Percentiles rank a stretch among this genome's conserved stretches.
Conservation (phyloP, 2,329 filamentous ascomycete genomes). For the Penicillium sp. region DNA sequence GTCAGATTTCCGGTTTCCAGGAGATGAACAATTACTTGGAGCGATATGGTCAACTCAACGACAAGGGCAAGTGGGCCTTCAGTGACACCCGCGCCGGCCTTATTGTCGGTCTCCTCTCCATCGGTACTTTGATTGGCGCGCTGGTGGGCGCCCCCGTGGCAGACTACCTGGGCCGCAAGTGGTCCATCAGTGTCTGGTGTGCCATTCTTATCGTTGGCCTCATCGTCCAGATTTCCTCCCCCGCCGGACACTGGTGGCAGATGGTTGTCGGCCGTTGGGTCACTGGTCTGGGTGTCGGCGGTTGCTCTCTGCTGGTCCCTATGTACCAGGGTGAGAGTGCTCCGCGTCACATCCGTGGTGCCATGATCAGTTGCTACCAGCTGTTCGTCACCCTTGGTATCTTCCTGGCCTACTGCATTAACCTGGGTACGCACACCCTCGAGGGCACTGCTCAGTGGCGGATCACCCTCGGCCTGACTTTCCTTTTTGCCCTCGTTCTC, state of each 20-base stretch:
- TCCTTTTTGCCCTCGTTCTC: slow-evolving; percentile 57
- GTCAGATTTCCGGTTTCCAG: slow-evolving; percentile 47
- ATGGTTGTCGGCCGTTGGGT: slow-evolving; percentile 45
- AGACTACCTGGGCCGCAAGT: slow-evolving; percentile 43
- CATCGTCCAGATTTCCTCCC: slow-evolving; percentile 44
- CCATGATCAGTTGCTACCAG: slow-evolving; percentile 49
- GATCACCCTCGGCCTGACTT: slow-evolving; percentile 56
- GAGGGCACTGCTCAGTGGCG: slow-evolving; percentile 48
- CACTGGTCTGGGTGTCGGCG: slow-evolving; percentile 47
- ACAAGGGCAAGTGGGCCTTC: slow-evolving; percentile 35
- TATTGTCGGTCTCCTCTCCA: slow-evolving; percentile 44
- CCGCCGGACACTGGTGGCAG: slow-evolving; percentile 40
- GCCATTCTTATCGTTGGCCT: slow-evolving; percentile 42
- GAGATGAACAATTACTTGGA: slow-evolving; percentile 43
- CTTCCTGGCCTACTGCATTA: slow-evolving; percentile 47
- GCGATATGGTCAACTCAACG: slow-evolving; percentile 37
- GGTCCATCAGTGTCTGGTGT: slow-evolving; percentile 44
- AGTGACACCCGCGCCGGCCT: slow-evolving; percentile 43
- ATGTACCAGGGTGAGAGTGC: slow-evolving; percentile 50
- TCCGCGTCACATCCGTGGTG: slow-evolving; percentile 47
- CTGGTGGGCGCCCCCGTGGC: slow-evolving; percentile 42
- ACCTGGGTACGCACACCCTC: slow-evolving; percentile 42
- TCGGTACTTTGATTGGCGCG: slow-evolving; percentile 45
- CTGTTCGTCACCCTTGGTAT: slow-evolving; percentile 50
- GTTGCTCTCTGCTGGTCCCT: slow-evolving; percentile 44